Conservation (phyloP, 2,329 filamentous ascomycete species). For the Ilyonectria robusta region DNA sequence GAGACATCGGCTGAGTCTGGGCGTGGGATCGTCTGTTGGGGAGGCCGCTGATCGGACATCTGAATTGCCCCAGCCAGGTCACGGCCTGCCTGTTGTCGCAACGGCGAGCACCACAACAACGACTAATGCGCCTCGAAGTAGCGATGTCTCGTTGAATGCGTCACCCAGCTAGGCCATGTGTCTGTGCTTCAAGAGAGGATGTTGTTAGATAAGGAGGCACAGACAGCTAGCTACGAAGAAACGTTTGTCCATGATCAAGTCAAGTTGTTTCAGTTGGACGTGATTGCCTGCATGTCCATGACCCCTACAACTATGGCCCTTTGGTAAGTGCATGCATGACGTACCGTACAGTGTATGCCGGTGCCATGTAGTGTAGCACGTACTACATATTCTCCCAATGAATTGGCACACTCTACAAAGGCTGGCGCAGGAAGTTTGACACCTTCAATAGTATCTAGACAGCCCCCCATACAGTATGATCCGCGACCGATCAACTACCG, state of each 20-base stretch:
- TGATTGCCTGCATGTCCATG: neutral
- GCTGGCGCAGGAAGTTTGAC: no score
- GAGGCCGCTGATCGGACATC: conserved; percentile 31
- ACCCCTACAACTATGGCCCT: neutral
- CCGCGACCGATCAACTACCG: no score
- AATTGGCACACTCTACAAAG: no score
- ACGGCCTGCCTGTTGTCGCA: conserved; percentile 20
- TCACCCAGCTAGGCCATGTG: conserved; percentile 37
- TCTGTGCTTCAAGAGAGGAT: neutral
- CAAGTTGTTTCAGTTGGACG: neutral
- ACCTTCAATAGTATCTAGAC: no score
- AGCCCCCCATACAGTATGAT: no score
- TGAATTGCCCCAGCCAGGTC: conserved; percentile 28
- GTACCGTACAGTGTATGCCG: neutral
- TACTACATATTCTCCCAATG: no score
- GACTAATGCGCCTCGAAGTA: conserved; percentile 34
- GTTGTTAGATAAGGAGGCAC: neutral
- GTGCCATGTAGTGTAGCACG: no score
- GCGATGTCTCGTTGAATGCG: conserved; percentile 38
- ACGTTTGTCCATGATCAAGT: neutral
- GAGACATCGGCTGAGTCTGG: conserved; percentile 41
- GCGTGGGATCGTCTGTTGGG: conserved; percentile 21
- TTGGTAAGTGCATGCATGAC: neutral
- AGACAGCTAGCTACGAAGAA: neutral
- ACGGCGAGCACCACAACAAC: conserved; percentile 20